Evolutionary conservation across 805 yeast species (phyloP), one percentile per base, ranked within the genome.

Genomic region (Myxozyma sirexii): DNA sequence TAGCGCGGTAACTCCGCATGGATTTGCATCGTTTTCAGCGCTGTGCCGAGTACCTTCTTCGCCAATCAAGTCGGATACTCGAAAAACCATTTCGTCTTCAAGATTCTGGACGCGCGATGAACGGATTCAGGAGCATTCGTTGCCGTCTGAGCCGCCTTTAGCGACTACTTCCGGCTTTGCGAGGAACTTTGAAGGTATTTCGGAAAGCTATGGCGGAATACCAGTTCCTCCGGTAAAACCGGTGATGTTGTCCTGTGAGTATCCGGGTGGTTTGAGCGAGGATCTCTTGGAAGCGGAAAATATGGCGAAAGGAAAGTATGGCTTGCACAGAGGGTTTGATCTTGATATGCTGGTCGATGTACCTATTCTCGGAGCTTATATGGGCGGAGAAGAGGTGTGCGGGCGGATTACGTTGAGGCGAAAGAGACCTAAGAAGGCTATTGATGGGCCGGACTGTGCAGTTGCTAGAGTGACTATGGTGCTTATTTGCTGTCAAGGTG

Each of bases 401-500:
- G 41, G 51, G 4, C 24, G 35, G 6, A 33, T 47, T 19, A 10
- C 15, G 33, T 19, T 47, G 19, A 31, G n/a, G 29, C 17, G 26
- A 6, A 47, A 17, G 35, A 47, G 33, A 35, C 15, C n/a, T 4
- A 13, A 15, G 10, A 19, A 35, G 15, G 10, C 17, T 33, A 17
- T 33, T 3, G 33, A 21, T 13, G 39, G 35, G n/a, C 41, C 31
- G 15, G 10, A 31, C 24, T 47, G 24, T 23, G 10, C 13, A 19
- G 21, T 47, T 31, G 38, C 24, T 15, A 31, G 21, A 21, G 53
- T 46, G 37, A 23, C 37, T 31, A 4, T 38, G 42, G n/a, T 46
- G 39, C n/a, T 45, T 38, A 41, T 46, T 29, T 44, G 52, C 44
- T 19, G 31, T 39, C 51, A 47, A 33, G 53, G 52, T 35, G 35